Evolutionary conservation across 768 basidiomycete genomes (phyloP), one percentile per base, ranked within the genome.

Genomic region (Tephrocybe sp.): DNA sequence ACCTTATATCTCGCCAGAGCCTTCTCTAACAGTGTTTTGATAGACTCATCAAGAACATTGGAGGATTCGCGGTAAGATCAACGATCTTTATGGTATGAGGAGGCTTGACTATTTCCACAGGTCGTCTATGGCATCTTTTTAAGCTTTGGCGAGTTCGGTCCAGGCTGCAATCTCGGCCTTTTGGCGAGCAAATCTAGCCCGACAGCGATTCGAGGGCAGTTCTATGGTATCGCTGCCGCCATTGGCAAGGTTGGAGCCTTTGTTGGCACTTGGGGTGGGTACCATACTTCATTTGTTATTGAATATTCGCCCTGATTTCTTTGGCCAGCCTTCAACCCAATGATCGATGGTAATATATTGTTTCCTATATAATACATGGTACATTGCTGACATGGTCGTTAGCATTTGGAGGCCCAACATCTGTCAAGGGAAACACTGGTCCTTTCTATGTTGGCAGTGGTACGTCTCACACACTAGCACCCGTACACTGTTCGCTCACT

Each of bases 41-140:
- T 45, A 83, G 79, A n/a, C 73, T 93, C 48, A 78, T 78, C 11
- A 61, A 72, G 3, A 75, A 90, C 54, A 76, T 92, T 45, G 89
- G 69, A n/a, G 90, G 75, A 6, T 93, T 91, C 55, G 86, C 89
- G 25, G 86, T 85, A 55, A 58, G 80, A 68, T 23, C 40, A 14
- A 14, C 17, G 4, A 23, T 4, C 14, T 51, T 36, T 1, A 20
- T n/a, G 8, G 6, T 15, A 15, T 39, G 51, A 11, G 59, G 39
- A 36, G 11, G 34, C 28, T 45, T 34, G n/a, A n/a, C n/a, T n/a
- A 53, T 47, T 7, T 34, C 18, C 34, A 38, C 50, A 84, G 81
- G 83, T 95, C 28, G 72, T 97, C 7, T 96, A 97, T 60, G 95
- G 94, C 12, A 82, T 97, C 43, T 97, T 97, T 80, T 64, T 95